Base-by-base conservation (phyloP, 441 rosid species). In the Croton setiger region DNA sequence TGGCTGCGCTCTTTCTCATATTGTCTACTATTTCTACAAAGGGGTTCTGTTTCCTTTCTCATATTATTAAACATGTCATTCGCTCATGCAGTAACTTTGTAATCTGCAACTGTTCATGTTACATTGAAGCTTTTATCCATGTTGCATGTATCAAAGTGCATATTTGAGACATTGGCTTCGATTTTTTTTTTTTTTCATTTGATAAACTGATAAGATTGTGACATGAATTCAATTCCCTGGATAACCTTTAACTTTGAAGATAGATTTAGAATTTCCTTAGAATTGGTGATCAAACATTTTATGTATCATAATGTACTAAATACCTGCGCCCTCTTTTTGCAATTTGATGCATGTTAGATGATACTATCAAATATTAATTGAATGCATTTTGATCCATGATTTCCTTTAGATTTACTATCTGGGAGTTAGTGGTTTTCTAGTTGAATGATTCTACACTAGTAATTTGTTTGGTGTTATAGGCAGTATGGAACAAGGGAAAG, bases 401-500 rank as follows among this genome's bases (percentile, higher is more conserved):
- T 64, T 55, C 7, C 17, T 12, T 53, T 43, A 5, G 44, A 10
- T 27, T 33, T 11, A 11, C 36, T 14, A 17, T 17, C 11, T 10
- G 43, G 52, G 43, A 35, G 55, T 21, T 11, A 12, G n/a, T 41
- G 6, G n/a, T 21, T 15, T 60, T 37, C 11, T 51, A 23, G 27
- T 21, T 35, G 58, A 64, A 61, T 20, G 39, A n/a, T 64, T 67
- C 56, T 20, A 56, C 66, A 59, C 63, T 51, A 17, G 69, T 69
- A 60, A 78, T 72, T 67, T 23, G 76, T 74, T 64, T 65, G 65
- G 52, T 78, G 54, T 75, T 76, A 56, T 91, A 95, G 98, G 78
- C 99, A 95, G 70, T 78, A 77, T 67, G 99, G 99, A 77, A 90
- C 81, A 43, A 88, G 99, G 78, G 97, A 92, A 83, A 95, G 98